phyloP scores from a whole-genome alignment of 768 basidiomycete species.

The Clathrus columnatus region DNA sequence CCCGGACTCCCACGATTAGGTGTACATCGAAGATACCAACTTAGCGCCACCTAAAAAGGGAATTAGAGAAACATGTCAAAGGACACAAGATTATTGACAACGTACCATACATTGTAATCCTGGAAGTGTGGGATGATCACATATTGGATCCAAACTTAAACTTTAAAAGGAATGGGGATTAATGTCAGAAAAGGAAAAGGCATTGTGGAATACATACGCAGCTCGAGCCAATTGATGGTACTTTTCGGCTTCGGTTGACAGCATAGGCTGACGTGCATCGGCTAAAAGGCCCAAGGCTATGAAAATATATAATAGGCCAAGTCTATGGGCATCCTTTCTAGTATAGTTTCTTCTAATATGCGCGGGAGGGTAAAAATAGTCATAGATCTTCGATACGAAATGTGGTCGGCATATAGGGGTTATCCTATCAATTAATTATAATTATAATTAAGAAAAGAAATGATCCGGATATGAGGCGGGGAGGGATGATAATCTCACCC shows the following conservation, averaged over 20 bases:
- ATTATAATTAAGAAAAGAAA: neutral
- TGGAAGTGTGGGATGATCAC: constrained; percentile 1
- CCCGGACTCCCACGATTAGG: neutral
- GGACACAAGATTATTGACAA: neutral
- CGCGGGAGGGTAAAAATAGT: neutral
- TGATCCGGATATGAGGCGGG: neutral
- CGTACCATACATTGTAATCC: constrained; percentile 4
- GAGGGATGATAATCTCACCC: neutral
- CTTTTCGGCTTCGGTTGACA: constrained; percentile 1
- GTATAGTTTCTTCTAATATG: neutral
- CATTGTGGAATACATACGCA: neutral
- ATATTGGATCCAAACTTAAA: constrained; percentile 1
- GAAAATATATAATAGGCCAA: constrained; percentile 1
- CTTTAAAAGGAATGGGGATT: neutral
- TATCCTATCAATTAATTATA: neutral
- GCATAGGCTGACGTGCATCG: neutral
- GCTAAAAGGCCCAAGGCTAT: constrained; percentile 2
- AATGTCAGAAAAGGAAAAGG: neutral
- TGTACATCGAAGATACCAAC: neutral
- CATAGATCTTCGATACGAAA: neutral
- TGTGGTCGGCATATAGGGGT: neutral
- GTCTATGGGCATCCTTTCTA: neutral
- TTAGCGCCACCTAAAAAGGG: neutral
- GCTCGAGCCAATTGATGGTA: constrained; percentile 8
- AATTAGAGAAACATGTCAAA: neutral